phyloP scores from a whole-genome alignment of 768 basidiomycete species.

The Russula compacta region DNA sequence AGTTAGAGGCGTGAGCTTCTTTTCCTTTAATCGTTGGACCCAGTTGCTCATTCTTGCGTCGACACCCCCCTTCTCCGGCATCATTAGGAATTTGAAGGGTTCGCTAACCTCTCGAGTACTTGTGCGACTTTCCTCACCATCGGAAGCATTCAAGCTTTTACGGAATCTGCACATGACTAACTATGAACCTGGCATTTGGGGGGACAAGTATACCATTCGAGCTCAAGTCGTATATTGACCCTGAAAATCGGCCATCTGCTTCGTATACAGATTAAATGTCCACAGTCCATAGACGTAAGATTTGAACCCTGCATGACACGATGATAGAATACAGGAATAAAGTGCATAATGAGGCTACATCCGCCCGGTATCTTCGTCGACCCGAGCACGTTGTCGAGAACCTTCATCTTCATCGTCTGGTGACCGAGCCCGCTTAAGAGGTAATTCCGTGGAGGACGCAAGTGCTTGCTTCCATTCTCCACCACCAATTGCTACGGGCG shows the following conservation, averaged over 20 bases:
- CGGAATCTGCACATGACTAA: conserved; percentile 52
- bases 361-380: conserved; percentile 59
- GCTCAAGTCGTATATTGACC: conserved; percentile 44
- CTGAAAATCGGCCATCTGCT: not conserved
- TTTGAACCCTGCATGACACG: not conserved
- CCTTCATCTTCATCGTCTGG: conserved; percentile 68
- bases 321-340: conserved; percentile 17
- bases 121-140: conserved; percentile 43
- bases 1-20: conserved; percentile 40
- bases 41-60: not conserved
- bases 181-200: conserved; percentile 31
- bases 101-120: conserved; percentile 43
- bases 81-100: conserved; percentile 21
- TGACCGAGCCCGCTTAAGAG: conserved; percentile 62
- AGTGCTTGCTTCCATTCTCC: conserved; percentile 77
- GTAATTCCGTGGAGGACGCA: conserved; percentile 30
- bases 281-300: conserved; percentile 14
- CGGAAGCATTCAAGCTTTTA: conserved; percentile 64
- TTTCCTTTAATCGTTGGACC: not conserved
- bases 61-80: not conserved
- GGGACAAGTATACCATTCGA: conserved; percentile 35
- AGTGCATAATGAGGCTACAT: conserved; percentile 39
- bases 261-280: not conserved
- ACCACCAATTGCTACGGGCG: conserved; percentile 74
- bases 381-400: conserved; percentile 46